A percentile compares a stretch with the other conserved stretches of the same genome.
phyloP scores from a whole-genome alignment of 2,329 filamentous ascomycete genomes.

The Cladobotryum protrusum region DNA sequence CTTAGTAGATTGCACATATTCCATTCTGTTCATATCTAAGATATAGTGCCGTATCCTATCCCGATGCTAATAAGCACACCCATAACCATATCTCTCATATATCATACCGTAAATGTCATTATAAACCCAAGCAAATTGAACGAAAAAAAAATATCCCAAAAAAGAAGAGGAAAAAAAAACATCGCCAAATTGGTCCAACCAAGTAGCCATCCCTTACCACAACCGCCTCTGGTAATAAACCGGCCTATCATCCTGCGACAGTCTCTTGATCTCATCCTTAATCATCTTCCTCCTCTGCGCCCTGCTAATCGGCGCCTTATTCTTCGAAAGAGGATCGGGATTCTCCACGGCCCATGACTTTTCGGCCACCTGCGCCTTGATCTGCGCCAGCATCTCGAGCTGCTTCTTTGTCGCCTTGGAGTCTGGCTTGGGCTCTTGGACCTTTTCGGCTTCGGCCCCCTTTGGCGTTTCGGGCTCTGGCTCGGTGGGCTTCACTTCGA shows the following conservation, averaged over 20 bases:
- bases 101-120: too few relatives aligned
- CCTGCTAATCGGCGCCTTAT: conserved; percentile 42
- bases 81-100: too few relatives aligned
- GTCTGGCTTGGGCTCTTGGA: conserved; percentile 9
- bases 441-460: conserved; percentile 19
- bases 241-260: conserved; percentile 40
- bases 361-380: conserved; percentile 26
- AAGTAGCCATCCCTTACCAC: conserved; percentile 32
- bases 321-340: conserved; percentile 31
- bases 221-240: conserved; percentile 50
- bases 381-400: conserved; percentile 25
- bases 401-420: conserved; percentile 20
- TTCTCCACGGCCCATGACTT: conserved; percentile 29
- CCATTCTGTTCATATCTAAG: too few relatives aligned
- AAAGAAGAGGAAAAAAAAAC: too few relatives aligned
- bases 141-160: too few relatives aligned
- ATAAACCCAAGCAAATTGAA: too few relatives aligned
- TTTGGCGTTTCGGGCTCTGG: conserved; percentile 4
- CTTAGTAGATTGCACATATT: too few relatives aligned
- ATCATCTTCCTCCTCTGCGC: conserved; percentile 52
- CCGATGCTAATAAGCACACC: too few relatives aligned
- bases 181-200: too few relatives aligned
- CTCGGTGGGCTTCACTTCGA: conserved; percentile 29
- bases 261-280: conserved; percentile 48
- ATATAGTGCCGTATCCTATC: too few relatives aligned